Evolutionary conservation across 2,329 filamentous ascomycete species (phyloP), one percentile per base, ranked within the genome.

Genomic region (Reticulascus tulasneorum): DNA sequence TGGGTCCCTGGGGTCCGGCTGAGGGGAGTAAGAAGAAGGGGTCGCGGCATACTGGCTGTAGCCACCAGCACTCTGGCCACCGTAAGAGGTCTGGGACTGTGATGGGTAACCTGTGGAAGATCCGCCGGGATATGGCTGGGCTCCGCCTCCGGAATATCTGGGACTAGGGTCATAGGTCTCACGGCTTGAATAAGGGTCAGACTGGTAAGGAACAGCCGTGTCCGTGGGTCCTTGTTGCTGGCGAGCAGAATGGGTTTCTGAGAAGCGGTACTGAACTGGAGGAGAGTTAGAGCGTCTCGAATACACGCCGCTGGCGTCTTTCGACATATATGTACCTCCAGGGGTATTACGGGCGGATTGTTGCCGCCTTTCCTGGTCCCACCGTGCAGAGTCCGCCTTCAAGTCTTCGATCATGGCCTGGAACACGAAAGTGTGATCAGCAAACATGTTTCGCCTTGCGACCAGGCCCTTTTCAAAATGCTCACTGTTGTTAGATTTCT

Each of bases 401-500:
- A 79, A 60, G 48, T 79, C 75, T 55, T 76, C 73, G 35, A 79
- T 79, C 75, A 79, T 79, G 39, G 75, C 74, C 75, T 79, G 47
- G n/a, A 23, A 15, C n/a, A n/a, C n/a, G 9, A 9, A 18, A n/a
- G 9, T 40, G 7, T 18, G 9, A 22, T 42, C 33, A 42, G 32
- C 17, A 25, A 12, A 15, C 9, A 10, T 10, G 18, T 13, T 9
- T 22, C 11, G 13, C 18, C 25, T 24, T 24, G 17, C 17, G 24
- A n/a, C 21, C 21, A 17, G 7, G n/a, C n/a, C n/a, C n/a, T n/a
- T n/a, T n/a, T 12, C 21, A 15, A 23, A 19, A 7, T 29, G 66
- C 81, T 67, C 73, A 88, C 84, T 53, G 82, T 81, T 50, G 84
- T 89, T 54, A 89, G 64, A 56, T 87, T 86, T 46, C 84, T 77